Conservation (phyloP, 2,329 filamentous ascomycete genomes). For the Chrysoporthe austroafricana region DNA sequence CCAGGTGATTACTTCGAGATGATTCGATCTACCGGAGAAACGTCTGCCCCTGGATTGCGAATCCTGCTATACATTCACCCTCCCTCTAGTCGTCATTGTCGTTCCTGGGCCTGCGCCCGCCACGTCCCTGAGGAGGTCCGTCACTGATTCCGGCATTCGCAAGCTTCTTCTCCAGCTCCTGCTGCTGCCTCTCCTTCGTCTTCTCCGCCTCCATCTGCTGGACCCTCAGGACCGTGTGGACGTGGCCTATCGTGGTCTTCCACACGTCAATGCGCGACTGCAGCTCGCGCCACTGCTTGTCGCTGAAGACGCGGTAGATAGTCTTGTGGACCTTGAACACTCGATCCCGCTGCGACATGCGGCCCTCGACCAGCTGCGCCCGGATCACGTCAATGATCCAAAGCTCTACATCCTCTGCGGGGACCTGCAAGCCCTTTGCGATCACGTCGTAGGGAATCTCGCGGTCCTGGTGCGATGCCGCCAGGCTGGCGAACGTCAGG, state of each 20-base stretch:
- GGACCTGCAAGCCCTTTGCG: slow-evolving; percentile 81
- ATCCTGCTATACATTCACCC: background rate
- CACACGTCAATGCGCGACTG: slow-evolving; percentile 89
- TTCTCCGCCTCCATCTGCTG: slow-evolving; percentile 82
- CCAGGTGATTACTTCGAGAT: slow-evolving; percentile 15
- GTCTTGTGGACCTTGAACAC: slow-evolving; percentile 95
- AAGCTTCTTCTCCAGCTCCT: slow-evolving; percentile 71
- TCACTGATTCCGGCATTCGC: slow-evolving; percentile 41
- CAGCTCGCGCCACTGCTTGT: slow-evolving; percentile 98
- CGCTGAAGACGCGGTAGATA: slow-evolving; percentile 94
- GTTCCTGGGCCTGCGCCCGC: slow-evolving; percentile 31
- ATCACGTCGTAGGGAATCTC: slow-evolving; percentile 89
- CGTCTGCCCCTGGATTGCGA: background rate
- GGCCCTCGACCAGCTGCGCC: slow-evolving; percentile 92
- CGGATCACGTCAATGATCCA: slow-evolving; percentile 99
- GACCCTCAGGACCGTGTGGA: slow-evolving; percentile 75
- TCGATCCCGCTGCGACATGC: slow-evolving; percentile 88
- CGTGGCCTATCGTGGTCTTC: slow-evolving; percentile 78
- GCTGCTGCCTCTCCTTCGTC: slow-evolving; percentile 73
- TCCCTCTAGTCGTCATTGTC: slow-evolving; percentile 28
- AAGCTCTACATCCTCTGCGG: slow-evolving; percentile 85
- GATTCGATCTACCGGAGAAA: background rate
- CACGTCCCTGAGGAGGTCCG: slow-evolving; percentile 36
- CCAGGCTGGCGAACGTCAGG: slow-evolving; percentile 87
- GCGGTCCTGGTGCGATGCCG: slow-evolving; percentile 81